Evolutionary conservation across 257 asterid species (phyloP).

Genomic region (Solanum tarijense): DNA sequence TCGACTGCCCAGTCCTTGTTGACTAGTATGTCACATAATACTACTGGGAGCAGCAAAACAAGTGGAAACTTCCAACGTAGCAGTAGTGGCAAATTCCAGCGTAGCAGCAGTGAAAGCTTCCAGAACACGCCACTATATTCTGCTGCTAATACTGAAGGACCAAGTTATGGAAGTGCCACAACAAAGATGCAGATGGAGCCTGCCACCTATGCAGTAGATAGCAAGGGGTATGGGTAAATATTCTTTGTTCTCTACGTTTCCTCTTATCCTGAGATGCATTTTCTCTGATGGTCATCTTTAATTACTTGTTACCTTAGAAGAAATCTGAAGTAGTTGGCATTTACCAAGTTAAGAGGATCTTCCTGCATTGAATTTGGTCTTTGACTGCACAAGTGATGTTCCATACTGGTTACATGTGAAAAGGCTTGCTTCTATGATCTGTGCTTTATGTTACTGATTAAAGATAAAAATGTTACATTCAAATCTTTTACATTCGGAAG

Average conservation of each 20-base stretch:
- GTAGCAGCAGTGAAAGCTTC: conserved; percentile 43
- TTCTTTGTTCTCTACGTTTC: not conserved
- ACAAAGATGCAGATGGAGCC: conserved; percentile 82
- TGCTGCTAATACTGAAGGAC: conserved; percentile 40
- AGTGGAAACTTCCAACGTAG: conserved; percentile 34
- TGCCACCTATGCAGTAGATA: conserved; percentile 39
- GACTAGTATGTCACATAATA: conserved; percentile 43
- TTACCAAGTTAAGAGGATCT: not conserved
- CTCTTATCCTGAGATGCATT: not conserved
- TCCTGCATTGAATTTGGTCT: not conserved
- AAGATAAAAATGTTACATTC: not conserved
- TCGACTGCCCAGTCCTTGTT: conserved; percentile 61
- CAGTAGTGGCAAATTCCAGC: conserved; percentile 36
- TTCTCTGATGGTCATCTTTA: not conserved
- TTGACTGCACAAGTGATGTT: not conserved
- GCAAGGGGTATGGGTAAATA: conserved; percentile 58
- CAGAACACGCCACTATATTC: conserved; percentile 52
- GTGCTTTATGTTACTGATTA: not conserved
- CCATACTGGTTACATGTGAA: not conserved
- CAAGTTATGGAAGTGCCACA: conserved; percentile 43
- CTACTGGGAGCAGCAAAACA: conserved; percentile 42
- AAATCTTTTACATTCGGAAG: not conserved
- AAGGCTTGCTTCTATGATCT: not conserved
- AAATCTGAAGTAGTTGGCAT: not conserved
- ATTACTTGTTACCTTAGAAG: not conserved